A percentile compares a stretch with the other conserved stretches of the same genome.
Conservation (phyloP, 208 protist species). For the Acanthamoeba castellanii region DNA sequence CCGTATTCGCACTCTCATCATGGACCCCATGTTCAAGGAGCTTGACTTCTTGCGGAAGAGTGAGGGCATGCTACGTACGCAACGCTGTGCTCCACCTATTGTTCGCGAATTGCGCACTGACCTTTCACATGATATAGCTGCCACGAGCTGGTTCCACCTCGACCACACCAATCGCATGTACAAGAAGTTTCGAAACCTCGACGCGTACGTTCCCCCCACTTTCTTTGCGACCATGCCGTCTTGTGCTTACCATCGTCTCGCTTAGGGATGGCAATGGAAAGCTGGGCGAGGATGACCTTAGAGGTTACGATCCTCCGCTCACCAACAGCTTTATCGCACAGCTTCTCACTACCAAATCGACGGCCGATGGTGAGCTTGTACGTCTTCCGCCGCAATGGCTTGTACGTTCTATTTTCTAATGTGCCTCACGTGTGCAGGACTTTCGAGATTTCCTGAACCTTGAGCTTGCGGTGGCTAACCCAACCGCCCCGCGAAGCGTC, state of each 20-base stretch:
- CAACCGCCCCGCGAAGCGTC: neutral
- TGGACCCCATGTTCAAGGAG: slow-evolving; percentile 56
- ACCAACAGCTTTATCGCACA: slow-evolving; percentile 14
- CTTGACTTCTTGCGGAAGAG: slow-evolving; percentile 6
- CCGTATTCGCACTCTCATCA: slow-evolving; percentile 30
- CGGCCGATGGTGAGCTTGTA: slow-evolving; percentile 29
- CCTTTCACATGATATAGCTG: neutral
- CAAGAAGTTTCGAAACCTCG: neutral
- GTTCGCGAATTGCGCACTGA: neutral
- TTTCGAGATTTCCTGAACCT: slow-evolving; percentile 55
- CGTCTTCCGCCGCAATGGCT: neutral
- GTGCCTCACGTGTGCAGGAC: neutral
- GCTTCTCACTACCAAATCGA: neutral
- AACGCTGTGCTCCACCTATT: neutral
- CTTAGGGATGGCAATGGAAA: slow-evolving; percentile 41
- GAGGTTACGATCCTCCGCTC: slow-evolving; percentile 6
- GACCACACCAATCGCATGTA: slow-evolving; percentile 3
- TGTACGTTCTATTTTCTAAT: neutral
- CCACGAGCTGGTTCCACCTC: slow-evolving; percentile 8
- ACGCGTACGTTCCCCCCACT: neutral
- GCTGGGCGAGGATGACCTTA: slow-evolving; percentile 37
- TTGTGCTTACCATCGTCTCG: neutral
- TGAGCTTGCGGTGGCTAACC: slow-evolving; percentile 21
- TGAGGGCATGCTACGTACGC: neutral
- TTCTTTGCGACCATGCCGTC: neutral